Percentiles rank a stretch among this genome's conserved stretches.
Evolutionary conservation across 495 filamentous ascomycete species (phyloP).

Genomic region (Parachaetomium inaequale): DNA sequence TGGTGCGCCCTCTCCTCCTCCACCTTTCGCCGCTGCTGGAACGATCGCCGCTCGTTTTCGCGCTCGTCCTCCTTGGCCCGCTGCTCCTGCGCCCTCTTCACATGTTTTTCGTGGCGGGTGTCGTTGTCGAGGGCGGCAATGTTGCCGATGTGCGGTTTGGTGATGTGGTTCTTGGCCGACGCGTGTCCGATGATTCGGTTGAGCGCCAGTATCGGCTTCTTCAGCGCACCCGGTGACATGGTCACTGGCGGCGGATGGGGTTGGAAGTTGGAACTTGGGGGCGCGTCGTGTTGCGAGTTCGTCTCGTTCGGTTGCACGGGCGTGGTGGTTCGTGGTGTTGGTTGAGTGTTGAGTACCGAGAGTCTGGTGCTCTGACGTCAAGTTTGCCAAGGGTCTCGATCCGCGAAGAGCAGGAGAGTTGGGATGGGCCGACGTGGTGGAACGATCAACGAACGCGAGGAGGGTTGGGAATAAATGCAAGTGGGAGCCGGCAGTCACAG

Average conservation of each 20-base stretch:
- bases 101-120: constrained; percentile 47
- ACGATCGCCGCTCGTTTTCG: constrained; percentile 52
- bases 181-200: constrained; percentile 44
- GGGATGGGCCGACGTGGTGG: neutral
- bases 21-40: constrained; percentile 46
- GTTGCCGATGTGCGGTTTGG: constrained; percentile 46
- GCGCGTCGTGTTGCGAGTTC: neutral
- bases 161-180: constrained; percentile 45
- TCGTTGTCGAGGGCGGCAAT: constrained; percentile 44
- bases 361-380: neutral
- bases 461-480: neutral
- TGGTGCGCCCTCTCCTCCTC: constrained; percentile 43
- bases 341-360: too few species aligned
- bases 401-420: neutral
- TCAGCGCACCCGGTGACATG: constrained; percentile 40
- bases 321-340: neutral
- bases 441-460: neutral
- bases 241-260: neutral
- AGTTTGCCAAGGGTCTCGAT: neutral
- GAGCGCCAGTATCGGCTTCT: constrained; percentile 42
- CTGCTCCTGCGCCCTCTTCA: constrained; percentile 45
- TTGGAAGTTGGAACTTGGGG: neutral
- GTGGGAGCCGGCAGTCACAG: neutral
- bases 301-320: neutral
- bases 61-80: constrained; percentile 46